A percentile compares a stretch with the other conserved stretches of the same genome.
Evolutionary conservation across 768 basidiomycete genomes (phyloP).

Genomic region (Boletus rex-veris): DNA sequence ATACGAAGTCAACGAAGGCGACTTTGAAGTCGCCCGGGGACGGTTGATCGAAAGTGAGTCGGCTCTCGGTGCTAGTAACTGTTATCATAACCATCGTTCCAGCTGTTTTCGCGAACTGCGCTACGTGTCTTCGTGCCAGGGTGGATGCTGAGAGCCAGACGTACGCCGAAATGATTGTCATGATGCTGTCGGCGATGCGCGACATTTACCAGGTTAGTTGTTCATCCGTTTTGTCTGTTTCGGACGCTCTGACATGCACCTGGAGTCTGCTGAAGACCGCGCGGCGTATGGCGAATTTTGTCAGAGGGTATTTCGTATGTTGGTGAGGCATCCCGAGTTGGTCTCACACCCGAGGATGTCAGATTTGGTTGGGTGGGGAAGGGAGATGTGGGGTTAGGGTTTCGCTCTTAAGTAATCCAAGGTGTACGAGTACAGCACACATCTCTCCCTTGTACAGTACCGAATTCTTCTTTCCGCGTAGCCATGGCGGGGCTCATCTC

Average conservation of each 20-base stretch:
- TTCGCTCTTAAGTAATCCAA: slow-evolving; percentile 24
- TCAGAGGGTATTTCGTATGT: slow-evolving; percentile 25
- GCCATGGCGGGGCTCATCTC: slow-evolving; percentile 62
- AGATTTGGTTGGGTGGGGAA: slow-evolving; percentile 33
- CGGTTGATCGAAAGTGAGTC: slow-evolving; percentile 39
- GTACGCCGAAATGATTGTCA: slow-evolving; percentile 40
- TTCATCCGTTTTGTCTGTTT: not conserved
- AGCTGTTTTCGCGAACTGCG: slow-evolving; percentile 49
- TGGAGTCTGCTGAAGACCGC: slow-evolving; percentile 18
- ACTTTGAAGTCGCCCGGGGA: slow-evolving; percentile 35
- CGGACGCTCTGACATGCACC: slow-evolving; percentile 3
- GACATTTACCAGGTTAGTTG: slow-evolving; percentile 42
- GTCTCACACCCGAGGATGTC: slow-evolving; percentile 31
- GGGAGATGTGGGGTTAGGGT: slow-evolving; percentile 26
- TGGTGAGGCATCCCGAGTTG: slow-evolving; percentile 33
- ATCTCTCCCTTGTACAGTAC: slow-evolving; percentile 7
- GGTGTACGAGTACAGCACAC: not conserved
- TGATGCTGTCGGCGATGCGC: slow-evolving; percentile 52
- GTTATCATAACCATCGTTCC: slow-evolving; percentile 8
- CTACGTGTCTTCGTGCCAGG: slow-evolving; percentile 33
- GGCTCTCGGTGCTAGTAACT: slow-evolving; percentile 2
- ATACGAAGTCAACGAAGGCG: slow-evolving; percentile 30
- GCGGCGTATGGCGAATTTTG: slow-evolving; percentile 36
- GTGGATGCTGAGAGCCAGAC: slow-evolving; percentile 34
- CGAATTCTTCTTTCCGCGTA: slow-evolving; percentile 9